Conservation (phyloP, 2,329 filamentous ascomycete genomes). For the Aspergillus carbonarius region DNA sequence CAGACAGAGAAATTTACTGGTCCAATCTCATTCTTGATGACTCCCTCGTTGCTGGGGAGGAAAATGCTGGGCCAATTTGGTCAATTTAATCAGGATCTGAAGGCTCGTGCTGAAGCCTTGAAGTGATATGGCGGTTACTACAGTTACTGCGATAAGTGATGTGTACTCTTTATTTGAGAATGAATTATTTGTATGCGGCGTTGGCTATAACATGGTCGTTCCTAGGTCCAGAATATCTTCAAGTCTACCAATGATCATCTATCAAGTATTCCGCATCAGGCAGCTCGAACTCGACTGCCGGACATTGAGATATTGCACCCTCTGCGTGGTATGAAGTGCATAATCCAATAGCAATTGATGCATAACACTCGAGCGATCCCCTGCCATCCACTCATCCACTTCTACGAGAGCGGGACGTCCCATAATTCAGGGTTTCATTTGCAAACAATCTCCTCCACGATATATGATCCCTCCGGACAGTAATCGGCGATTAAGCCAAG, state of each 20-base stretch:
- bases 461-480: not conserved
- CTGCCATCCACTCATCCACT: not conserved
- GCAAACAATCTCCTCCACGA: not conserved
- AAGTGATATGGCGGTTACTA: not conserved
- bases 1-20: slow-evolving; percentile 25
- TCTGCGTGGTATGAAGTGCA: too few relatives aligned
- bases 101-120: slow-evolving; percentile 21
- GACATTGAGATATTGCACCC: too few relatives aligned
- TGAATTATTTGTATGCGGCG: too few relatives aligned
- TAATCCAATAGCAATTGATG: too few relatives aligned
- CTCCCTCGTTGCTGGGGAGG: slow-evolving; percentile 23
- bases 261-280: too few relatives aligned
- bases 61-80: slow-evolving; percentile 22
- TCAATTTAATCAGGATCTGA: slow-evolving; percentile 24
- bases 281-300: too few relatives aligned
- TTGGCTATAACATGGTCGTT: too few relatives aligned
- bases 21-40: slow-evolving; percentile 22
- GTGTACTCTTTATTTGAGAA: too few relatives aligned
- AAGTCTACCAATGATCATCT: too few relatives aligned
- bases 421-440: not conserved
- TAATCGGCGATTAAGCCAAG: not conserved
- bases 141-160: not conserved
- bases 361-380: too few relatives aligned
- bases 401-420: not conserved
- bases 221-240: too few relatives aligned